phyloP scores from a whole-genome alignment of 1,284 basidiomycete species.

The Malassezia pachydermatis region DNA sequence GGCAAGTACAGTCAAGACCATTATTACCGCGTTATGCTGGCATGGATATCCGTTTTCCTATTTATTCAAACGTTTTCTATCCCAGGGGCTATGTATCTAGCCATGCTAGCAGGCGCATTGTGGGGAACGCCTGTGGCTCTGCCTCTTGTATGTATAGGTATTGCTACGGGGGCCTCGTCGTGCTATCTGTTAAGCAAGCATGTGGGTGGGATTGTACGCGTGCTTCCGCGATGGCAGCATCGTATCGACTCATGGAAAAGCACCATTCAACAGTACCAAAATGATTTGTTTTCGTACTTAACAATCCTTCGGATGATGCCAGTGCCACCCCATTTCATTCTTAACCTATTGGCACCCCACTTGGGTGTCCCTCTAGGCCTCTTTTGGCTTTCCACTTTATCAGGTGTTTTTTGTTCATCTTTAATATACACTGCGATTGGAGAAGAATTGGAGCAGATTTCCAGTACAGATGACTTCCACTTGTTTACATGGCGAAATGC shows the following conservation, averaged over 20 bases:
- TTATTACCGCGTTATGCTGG: slow-evolving; percentile 46
- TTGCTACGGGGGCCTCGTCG: slow-evolving; percentile 77
- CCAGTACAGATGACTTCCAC: slow-evolving; percentile 78
- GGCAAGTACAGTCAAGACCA: slow-evolving; percentile 49
- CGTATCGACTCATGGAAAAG: slow-evolving; percentile 69
- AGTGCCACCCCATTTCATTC: slow-evolving; percentile 64
- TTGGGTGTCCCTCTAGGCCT: slow-evolving; percentile 71
- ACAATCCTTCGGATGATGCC: slow-evolving; percentile 76
- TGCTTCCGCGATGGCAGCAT: slow-evolving; percentile 62
- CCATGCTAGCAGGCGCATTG: slow-evolving; percentile 87
- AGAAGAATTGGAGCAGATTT: slow-evolving; percentile 80
- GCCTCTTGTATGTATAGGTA: slow-evolving; percentile 69
- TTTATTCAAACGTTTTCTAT: slow-evolving; percentile 92
- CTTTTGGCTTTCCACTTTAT: slow-evolving; percentile 82
- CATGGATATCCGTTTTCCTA: slow-evolving; percentile 60
- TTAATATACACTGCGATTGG: slow-evolving; percentile 95
- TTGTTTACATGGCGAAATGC: slow-evolving; percentile 80
- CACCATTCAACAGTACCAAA: slow-evolving; percentile 61
- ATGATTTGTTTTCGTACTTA: slow-evolving; percentile 75
- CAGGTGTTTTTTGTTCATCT: slow-evolving; percentile 80
- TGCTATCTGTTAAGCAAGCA: slow-evolving; percentile 86
- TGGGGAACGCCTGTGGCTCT: slow-evolving; percentile 85
- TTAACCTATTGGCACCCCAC: slow-evolving; percentile 86
- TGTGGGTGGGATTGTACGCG: slow-evolving; percentile 54
- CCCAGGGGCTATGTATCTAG: slow-evolving; percentile 95